Base-by-base conservation (phyloP, 179 eudicot species). In the Amaranthus tricolor region DNA sequence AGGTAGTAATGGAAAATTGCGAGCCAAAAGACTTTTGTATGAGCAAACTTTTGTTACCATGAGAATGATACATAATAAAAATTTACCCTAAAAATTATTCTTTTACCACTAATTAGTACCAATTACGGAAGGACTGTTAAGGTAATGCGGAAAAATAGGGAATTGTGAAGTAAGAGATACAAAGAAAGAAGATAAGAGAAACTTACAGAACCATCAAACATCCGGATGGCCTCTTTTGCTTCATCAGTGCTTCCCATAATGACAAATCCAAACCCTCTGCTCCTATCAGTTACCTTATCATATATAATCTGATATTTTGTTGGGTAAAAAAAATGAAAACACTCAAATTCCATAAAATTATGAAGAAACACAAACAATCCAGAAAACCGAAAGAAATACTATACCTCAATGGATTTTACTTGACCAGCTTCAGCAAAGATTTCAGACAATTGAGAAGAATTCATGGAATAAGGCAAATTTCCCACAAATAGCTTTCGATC, bases 191-290 rank as follows among this genome's bases (percentile, higher is more conserved):
- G 13, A 17, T 44, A 44, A 76, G 72, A 70, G 68, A 63, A 17
- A 63, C 97, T 92, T 90, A 94, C 98, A 80, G 94, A 83, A 78
- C 91, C 96, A 83, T 92, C 88, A 77, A 87, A 90, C 93, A 92
- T 80, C 40, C 91, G 88, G 79, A 94, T 85, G n/a, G 94, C 97
- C 76, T 85, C 88, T 54, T 82, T 76, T 4, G 94, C 98, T 81
- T 92, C 94, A 70, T 84, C 85, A 68, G 82, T 68, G 56, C 84
- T 89, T 19, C 84, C 89, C 98, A 94, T 92, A n/a, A 92, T 92
- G 45, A 94, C 88, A 84, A 94, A 94, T 13, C 89, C 97, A 78
- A 94, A 92, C 19, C 98, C 98, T 66, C 98, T 81, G 66, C 98
- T 94, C 79, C 96, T 90, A 78, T 85, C 93, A 21, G 96, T 94